These are phyloP conservation scores for Talaromyces sp. DNA, from an alignment of 2,329 filamentous ascomycete species.

Conservation along the genomic window DNA sequence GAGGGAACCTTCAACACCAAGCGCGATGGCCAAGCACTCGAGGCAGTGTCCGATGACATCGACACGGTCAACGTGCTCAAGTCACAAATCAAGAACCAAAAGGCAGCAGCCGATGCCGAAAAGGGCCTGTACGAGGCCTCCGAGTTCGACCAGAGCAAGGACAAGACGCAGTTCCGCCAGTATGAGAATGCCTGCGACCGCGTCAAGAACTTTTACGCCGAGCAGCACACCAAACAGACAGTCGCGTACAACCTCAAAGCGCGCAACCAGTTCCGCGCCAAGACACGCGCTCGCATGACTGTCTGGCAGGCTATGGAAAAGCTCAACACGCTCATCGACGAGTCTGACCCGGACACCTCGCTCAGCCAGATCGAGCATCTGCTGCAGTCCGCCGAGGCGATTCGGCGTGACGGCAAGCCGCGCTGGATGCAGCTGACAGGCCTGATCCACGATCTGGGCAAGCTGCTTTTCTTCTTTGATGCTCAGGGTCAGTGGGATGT, in stretches of 20 bases:
- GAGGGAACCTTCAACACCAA: conserved; percentile 22
- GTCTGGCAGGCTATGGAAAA: conserved; percentile 92
- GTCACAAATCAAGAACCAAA: conserved; percentile 48
- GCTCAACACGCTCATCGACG: conserved; percentile 84
- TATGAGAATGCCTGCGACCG: conserved; percentile 79
- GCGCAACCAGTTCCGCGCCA: conserved; percentile 64
- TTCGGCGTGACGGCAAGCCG: conserved; percentile 64
- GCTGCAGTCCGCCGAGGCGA: conserved; percentile 82
- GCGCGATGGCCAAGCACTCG: conserved; percentile 54
- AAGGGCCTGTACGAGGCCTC: conserved; percentile 50
- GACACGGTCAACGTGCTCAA: conserved; percentile 59
- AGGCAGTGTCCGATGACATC: conserved; percentile 56
- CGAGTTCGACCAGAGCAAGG: conserved; percentile 68
- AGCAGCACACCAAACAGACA: conserved; percentile 58
- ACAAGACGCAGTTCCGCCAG: conserved; percentile 76
- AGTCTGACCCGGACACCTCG: conserved; percentile 83
- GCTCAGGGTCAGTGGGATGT: conserved; percentile 92
- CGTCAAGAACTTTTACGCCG: conserved; percentile 81
- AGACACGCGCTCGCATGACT: conserved; percentile 70
- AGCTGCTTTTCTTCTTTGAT: conserved; percentile 53
- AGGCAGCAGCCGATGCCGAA: conserved; percentile 23
- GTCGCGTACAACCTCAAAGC: conserved; percentile 74
- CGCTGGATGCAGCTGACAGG: conserved; percentile 47
- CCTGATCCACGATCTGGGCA: conserved; percentile 45
- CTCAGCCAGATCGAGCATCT: conserved; percentile 88